Percentiles rank a stretch among this genome's conserved stretches.
These are phyloP conservation scores for Trametes cinnabarina DNA, from an alignment of 768 basidiomycete genomes.

Conservation along the genomic window DNA sequence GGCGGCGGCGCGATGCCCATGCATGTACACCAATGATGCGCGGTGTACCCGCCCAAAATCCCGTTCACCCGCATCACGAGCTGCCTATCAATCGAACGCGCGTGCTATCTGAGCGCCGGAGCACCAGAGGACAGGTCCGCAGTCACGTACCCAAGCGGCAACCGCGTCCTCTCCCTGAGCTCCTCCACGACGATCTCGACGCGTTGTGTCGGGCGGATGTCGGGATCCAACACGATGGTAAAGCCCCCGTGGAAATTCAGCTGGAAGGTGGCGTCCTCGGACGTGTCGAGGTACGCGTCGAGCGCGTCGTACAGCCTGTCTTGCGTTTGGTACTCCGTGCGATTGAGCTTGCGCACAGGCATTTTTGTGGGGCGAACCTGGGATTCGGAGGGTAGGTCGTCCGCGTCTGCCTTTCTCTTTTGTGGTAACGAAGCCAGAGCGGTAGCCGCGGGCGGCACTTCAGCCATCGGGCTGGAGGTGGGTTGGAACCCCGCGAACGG, in stretches of 20 bases:
- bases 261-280: not conserved
- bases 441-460: no score
- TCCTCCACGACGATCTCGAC: constrained; percentile 4
- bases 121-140: not conserved
- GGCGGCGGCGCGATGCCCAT: not conserved
- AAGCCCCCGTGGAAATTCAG: constrained; percentile 19
- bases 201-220: constrained; percentile 1
- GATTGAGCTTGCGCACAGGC: not conserved
- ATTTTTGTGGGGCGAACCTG: no score
- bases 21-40: constrained; percentile 4
- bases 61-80: not conserved
- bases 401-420: no score
- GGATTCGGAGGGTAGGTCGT: no score
- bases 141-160: not conserved
- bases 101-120: not conserved
- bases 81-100: no score
- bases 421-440: no score
- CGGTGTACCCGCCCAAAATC: not conserved
- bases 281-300: not conserved
- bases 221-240: constrained; percentile 23
- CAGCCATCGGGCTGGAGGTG: no score
- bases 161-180: not conserved
- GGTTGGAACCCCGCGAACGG: no score
- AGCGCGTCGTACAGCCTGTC: constrained; percentile 19
- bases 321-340: not conserved